phyloP scores from a whole-genome alignment of 2,329 filamentous ascomycete species.

The Drechslerella stenobrocha region DNA sequence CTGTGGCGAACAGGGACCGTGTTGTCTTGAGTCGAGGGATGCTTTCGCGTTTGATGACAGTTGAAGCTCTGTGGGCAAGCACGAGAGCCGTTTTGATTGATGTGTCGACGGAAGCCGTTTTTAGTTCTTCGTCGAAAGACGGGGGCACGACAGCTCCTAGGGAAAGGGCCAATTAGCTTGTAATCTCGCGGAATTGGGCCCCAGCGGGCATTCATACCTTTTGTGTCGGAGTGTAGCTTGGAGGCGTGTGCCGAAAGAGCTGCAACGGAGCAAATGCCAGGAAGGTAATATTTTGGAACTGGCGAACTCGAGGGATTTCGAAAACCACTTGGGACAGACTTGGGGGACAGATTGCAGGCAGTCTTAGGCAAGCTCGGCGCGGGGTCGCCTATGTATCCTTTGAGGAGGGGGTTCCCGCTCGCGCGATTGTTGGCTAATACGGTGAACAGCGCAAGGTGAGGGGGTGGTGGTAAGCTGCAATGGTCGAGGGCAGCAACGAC shows the following conservation, averaged over 20 bases:
- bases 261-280: slow-evolving; percentile 5
- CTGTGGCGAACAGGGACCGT: slow-evolving; percentile 28
- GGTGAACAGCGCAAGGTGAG: slow-evolving; percentile 1
- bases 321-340: slow-evolving; percentile 20
- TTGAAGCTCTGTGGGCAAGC: slow-evolving; percentile 38
- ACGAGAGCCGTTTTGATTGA: slow-evolving; percentile 40
- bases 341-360: slow-evolving; percentile 14
- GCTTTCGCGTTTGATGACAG: slow-evolving; percentile 31
- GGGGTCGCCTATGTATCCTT: slow-evolving; percentile 25
- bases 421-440: slow-evolving; percentile 10
- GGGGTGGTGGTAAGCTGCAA: slow-evolving; percentile 19
- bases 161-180: too few species aligned
- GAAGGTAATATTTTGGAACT: slow-evolving; percentile 3
- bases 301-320: slow-evolving; percentile 8
- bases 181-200: too few species aligned
- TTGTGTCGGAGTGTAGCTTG: slow-evolving; percentile 10
- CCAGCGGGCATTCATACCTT: too few species aligned
- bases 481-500: not conserved
- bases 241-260: too few species aligned
- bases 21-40: slow-evolving; percentile 25
- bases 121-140: slow-evolving; percentile 11
- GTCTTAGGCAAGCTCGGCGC: not conserved
- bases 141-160: slow-evolving; percentile 15
- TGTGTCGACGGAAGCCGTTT: slow-evolving; percentile 12
- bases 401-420: slow-evolving; percentile 26